These are phyloP conservation scores for Diplosphaera chodatii DNA, from an alignment of 139 green algal genomes.

Conservation along the genomic window DNA sequence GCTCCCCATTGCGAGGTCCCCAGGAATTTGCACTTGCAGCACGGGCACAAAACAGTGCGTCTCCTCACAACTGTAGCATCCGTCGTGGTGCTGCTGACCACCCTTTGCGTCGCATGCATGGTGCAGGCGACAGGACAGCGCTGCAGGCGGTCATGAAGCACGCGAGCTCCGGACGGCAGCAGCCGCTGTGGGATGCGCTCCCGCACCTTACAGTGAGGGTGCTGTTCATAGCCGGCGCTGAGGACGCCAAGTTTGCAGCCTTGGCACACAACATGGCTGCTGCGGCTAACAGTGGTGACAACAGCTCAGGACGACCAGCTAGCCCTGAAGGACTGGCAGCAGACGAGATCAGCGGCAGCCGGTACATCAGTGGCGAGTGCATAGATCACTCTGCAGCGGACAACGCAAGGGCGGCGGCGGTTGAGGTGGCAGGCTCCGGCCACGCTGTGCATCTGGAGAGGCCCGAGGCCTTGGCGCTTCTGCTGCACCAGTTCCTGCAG, in stretches of 20 bases:
- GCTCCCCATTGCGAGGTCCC: no score
- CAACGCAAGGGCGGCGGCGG: not conserved
- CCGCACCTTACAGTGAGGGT: not conserved
- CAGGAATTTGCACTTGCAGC: no score
- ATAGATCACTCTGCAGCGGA: no score
- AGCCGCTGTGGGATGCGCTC: conserved; percentile 11
- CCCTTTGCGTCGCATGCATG: no score
- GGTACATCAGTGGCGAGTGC: no score
- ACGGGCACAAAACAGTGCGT: no score
- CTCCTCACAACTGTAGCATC: no score
- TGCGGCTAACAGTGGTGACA: not conserved
- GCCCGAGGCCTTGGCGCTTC: conserved; percentile 35
- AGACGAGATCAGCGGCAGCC: no score
- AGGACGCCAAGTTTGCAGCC: conserved; percentile 62
- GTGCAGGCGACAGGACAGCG: not conserved
- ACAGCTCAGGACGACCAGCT: no score
- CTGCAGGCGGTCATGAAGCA: conserved; percentile 32
- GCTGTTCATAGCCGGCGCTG: conserved; percentile 3
- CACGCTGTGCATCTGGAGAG: conserved; percentile 65
- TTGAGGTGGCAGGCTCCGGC: conserved; percentile 31
- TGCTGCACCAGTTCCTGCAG: conserved; percentile 22
- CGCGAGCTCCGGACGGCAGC: conserved; percentile 45
- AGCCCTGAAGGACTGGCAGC: no score
- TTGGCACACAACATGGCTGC: conserved; percentile 35
- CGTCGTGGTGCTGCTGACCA: no score